Base-by-base conservation (phyloP, 176 grass and related monocot species). In the Coix lacrymajobi region DNA sequence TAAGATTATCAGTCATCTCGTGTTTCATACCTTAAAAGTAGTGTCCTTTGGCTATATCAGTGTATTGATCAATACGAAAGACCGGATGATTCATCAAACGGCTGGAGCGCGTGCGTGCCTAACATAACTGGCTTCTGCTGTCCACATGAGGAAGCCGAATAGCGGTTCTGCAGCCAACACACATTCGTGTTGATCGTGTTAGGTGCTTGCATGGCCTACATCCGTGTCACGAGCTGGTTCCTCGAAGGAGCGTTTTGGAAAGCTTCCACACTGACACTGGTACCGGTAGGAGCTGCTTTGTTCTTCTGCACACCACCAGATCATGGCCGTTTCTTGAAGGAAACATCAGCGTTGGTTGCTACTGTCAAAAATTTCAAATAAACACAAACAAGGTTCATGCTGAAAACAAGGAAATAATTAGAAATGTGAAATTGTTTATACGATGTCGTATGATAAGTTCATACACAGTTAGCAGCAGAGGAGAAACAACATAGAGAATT, bases 311-410 rank as follows among this genome's bases (percentile, higher is more conserved):
- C n/a, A 60, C 57, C 73, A 37, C n/a, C 73, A 51, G 77, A 46
- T 37, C 66, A 61, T 90, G 74, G 20, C 88, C 46, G 79, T 86
- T 83, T 45, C 74, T 86, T 82, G 16, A 86, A 90, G 79, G 69
- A 66, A 78, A 66, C 57, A 66, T 9, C 3, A 73, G 17, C 26
- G 11, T 40, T 28, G 30, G 66, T 64, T 43, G 79, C 31, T 43
- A 24, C 41, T 64, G 41, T 40, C 71, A 56, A 15, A 66, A 17
- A 75, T n/a, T 84, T 46, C 29, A 67, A 37, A 7, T 25, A 63
- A 76, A 46, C 49, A 5, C 24, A 36, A 48, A 63, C 60, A 11
- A 3, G 2, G 7, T 37, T 72, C 38, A 40, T 22, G 31, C 15
- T 5, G 31, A 62, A 46, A 17, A 34, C 7, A 66, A 61, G 37